Base-by-base conservation (phyloP, 2,329 filamentous ascomycete species). In the Ilyonectria destructans region DNA sequence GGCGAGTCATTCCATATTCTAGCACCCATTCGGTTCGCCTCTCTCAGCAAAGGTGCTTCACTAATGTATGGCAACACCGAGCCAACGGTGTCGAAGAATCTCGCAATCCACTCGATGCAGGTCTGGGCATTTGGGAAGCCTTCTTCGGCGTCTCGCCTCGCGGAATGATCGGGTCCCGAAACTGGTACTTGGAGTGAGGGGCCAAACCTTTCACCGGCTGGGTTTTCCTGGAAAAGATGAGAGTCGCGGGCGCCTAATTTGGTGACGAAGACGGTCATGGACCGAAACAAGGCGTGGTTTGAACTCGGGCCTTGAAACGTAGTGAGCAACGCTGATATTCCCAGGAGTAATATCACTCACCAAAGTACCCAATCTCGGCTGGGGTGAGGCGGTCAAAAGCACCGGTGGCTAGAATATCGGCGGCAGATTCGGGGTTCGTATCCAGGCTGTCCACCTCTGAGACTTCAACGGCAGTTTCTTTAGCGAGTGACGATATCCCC, bases 81-180 rank as follows among this genome's bases (percentile, higher is more conserved):
- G n/a, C 76, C 77, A n/a, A 79, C 71, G 0, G 76, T 79, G 49
- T 77, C 74, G 13, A 76, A 79, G 62, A 79, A 78, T 10, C 65
- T 61, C 3, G 69, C 59, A 5, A 75, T 70, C 73, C 72, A 76
- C 8, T 71, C 62, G 12, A 71, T 62, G 19, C 75, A 71, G 8
- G 58, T 43, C 13, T 64, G 35, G 9, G 68, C 59, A 6, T 58
- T 68, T 1, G 75, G 75, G 37, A 74, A 75, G 1, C 54, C 46
- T 23, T 65, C 59, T 17, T 67, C 55, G n/a, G 52, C 52, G 13
- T 21, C 51, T 10, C n/a, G 26, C 26, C 52, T 35, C 12, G 31
- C 35, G 5, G 26, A 9, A 17, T 48, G 21, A 15, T 56, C 35
- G 10, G 62, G 49, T 3, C 23, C 23, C 2, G 56, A 63, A 9